Evolutionary conservation across 805 yeast genomes (phyloP), one percentile per base, ranked within the genome.

Genomic region (Debaryomyces hansenii): DNA sequence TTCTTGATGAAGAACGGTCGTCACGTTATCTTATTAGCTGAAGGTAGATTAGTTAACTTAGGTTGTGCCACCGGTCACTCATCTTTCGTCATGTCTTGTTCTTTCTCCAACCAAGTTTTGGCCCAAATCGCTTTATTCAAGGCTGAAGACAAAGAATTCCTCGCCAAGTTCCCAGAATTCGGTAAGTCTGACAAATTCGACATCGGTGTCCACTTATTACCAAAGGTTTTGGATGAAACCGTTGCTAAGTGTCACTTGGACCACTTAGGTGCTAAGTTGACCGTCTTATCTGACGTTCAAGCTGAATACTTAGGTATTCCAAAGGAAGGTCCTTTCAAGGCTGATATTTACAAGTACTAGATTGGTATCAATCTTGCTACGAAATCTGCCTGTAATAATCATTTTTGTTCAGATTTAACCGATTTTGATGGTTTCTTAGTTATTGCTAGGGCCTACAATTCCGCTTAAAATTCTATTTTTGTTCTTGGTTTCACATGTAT

Each of bases 31-130:
- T 82, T 92, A 70, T 87, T 92, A 66, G 99, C 99, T 59, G 97
- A 91, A 77, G 99, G 99, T 79, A 90, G 99, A 82, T 86, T 92
- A 67, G 98, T 92, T 71, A 92, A 92, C 90, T 83, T 92, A 71
- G 99, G 99, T 66, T 94, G 98, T 81, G 99, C 98, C 71, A 92
- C 98, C 66, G 99, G 99, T 71, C 99, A 92, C 83, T 87, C 98
- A 43, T 90, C 97, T 36, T 92, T 92, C 70, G 99, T 92, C 68
- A 92, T 92, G 99, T 90, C 97, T 54, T 94, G 98, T 80, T 94
- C 98, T 46, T 92, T 92, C 96, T 89, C 97, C 64, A 92, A 92
- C 88, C 99, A 92, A 82, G 98, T 92, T 56, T 82, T 92, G 70
- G 99, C 99, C 63, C 99, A 92, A 81, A 92, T 91, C 67, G 98